These are phyloP conservation scores for Ilyonectria robusta DNA, from an alignment of 2,329 filamentous ascomycete species.

Conservation along the genomic window DNA sequence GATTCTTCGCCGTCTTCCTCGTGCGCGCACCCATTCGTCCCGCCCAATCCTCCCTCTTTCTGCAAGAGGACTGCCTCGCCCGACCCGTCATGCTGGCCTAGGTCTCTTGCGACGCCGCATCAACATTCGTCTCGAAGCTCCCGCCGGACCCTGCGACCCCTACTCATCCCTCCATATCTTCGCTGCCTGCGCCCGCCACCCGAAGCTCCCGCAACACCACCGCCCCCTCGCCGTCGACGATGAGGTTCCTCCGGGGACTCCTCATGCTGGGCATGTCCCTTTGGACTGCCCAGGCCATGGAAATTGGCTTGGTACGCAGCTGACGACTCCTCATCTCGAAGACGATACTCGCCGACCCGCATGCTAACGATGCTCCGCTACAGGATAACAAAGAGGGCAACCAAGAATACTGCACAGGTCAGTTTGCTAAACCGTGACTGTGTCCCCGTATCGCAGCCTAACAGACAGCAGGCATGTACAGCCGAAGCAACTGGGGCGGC, in stretches of 20 bases:
- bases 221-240: slow-evolving; percentile 51
- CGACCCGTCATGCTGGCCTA: slow-evolving; percentile 25
- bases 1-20: slow-evolving; percentile 5
- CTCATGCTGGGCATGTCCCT: slow-evolving; percentile 68
- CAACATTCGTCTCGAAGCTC: slow-evolving; percentile 12
- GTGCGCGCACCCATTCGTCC: background rate
- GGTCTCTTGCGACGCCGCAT: slow-evolving; percentile 24
- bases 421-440: slow-evolving; percentile 34
- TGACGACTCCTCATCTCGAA: slow-evolving; percentile 9
- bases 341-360: slow-evolving; percentile 1
- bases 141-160: slow-evolving; percentile 8
- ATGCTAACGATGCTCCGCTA: slow-evolving; percentile 39
- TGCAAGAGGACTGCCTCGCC: background rate
- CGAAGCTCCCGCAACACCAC: slow-evolving; percentile 31
- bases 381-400: slow-evolving; percentile 84
- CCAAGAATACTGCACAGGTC: slow-evolving; percentile 82
- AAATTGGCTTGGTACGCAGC: slow-evolving; percentile 68
- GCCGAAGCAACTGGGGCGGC: slow-evolving; percentile 89
- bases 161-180: slow-evolving; percentile 13
- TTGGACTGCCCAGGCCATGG: slow-evolving; percentile 69
- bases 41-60: background rate
- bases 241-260: slow-evolving; percentile 69
- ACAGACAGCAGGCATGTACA: slow-evolving; percentile 83
- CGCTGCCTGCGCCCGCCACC: slow-evolving; percentile 10
- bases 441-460: slow-evolving; percentile 12